A percentile compares a stretch with the other conserved stretches of the same genome.
Conservation (phyloP, 2,329 filamentous ascomycete species). For the Calonectria multiphialidica region DNA sequence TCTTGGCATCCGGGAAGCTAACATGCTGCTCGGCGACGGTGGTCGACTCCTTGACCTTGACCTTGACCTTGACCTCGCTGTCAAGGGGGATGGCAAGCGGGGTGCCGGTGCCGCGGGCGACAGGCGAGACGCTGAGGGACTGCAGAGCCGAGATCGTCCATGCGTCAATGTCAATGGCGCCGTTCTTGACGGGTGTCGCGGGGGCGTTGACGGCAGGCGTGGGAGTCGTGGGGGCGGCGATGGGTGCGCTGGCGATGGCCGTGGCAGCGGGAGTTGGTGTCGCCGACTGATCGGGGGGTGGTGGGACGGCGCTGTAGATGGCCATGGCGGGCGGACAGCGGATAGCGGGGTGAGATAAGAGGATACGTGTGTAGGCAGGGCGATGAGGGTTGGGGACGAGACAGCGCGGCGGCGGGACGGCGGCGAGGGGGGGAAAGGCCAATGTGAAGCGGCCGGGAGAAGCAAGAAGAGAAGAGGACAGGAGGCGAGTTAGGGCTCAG, state of each 20-base stretch:
- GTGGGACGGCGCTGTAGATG: slow-evolving; percentile 66
- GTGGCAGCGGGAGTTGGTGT: background rate
- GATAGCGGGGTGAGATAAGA: slow-evolving; percentile 18
- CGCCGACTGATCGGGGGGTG: slow-evolving; percentile 54
- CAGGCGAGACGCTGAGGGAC: slow-evolving; percentile 66
- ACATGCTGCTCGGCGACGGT: slow-evolving; percentile 34
- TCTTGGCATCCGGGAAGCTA: slow-evolving; percentile 29
- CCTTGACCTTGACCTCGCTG: slow-evolving; percentile 50
- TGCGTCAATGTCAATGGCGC: slow-evolving; percentile 70
- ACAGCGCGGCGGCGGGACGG: background rate
- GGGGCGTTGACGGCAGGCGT: slow-evolving; percentile 33
- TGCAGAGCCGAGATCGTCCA: slow-evolving; percentile 74
- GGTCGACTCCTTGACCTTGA: slow-evolving; percentile 27
- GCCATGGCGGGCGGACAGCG: slow-evolving; percentile 54
- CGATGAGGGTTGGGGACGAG: background rate
- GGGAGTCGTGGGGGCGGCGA: slow-evolving; percentile 27
- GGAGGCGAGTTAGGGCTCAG: slow-evolving; percentile 5
- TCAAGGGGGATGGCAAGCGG: slow-evolving; percentile 84
- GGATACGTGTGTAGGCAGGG: slow-evolving; percentile 14
- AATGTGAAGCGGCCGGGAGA: background rate
- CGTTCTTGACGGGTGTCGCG: slow-evolving; percentile 40
- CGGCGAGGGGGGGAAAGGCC: background rate
- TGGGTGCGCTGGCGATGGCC: background rate
- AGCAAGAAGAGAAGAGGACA: background rate
- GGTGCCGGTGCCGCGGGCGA: slow-evolving; percentile 70